Conservation (phyloP, 352 stramenopile species). For the Phytopythium ostracodes region DNA sequence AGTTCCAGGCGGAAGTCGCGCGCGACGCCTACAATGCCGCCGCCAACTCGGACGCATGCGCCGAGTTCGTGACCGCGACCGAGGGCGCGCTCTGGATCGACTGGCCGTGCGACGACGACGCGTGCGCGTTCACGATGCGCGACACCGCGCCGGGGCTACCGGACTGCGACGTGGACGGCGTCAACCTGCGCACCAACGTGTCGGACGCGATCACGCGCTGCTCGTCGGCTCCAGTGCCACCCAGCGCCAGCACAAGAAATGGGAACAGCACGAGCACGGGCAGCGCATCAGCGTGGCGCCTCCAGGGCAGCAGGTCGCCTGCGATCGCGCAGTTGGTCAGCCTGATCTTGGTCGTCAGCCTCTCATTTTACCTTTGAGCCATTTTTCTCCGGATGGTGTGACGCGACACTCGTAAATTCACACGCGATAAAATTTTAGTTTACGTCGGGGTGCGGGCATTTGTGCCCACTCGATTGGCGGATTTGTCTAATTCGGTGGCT, state of each 20-base stretch:
- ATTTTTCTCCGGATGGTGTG: too few relatives aligned
- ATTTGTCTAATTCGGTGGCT: too few relatives aligned
- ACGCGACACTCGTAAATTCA: background rate
- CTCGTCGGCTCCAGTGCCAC: background rate
- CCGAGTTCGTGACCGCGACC: background rate
- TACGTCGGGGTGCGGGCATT: too few relatives aligned
- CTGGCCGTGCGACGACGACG: slow-evolving; percentile 1
- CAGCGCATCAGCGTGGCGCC: too few relatives aligned
- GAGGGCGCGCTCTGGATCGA: background rate
- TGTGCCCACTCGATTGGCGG: too few relatives aligned
- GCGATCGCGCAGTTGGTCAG: background rate
- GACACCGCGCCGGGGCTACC: background rate
- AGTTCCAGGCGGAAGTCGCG: background rate
- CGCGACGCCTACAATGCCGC: background rate
- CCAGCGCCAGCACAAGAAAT: background rate
- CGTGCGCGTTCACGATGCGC: background rate
- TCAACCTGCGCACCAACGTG: slow-evolving; percentile 1
- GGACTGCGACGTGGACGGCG: background rate
- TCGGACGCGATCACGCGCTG: background rate
- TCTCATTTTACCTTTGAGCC: background rate
- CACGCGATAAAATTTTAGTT: too few relatives aligned
- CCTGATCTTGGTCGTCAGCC: background rate
- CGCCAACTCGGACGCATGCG: background rate
- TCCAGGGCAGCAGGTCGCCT: background rate
- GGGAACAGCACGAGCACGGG: background rate